phyloP scores from a whole-genome alignment of 2,329 filamentous ascomycete genomes.

The Cercospora berteroae region DNA sequence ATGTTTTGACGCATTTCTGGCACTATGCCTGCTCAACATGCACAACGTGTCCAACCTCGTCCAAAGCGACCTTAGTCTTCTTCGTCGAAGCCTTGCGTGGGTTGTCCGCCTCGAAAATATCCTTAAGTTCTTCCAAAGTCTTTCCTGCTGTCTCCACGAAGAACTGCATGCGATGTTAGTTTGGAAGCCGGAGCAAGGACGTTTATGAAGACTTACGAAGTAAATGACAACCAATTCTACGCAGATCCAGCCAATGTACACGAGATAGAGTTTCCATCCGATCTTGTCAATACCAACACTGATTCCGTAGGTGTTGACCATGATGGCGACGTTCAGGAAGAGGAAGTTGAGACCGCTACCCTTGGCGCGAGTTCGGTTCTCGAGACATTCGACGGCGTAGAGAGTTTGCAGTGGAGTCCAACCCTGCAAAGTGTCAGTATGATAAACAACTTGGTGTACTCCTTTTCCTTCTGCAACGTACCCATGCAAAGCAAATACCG shows the following conservation, averaged over 20 bases:
- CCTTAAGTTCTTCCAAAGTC: conserved; percentile 36
- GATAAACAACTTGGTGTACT: too few relatives aligned
- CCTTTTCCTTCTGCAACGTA: background rate
- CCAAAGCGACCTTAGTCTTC: conserved; percentile 32
- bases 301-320: conserved; percentile 40
- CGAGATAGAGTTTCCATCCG: conserved; percentile 31
- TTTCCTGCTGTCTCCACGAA: conserved; percentile 42
- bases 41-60: conserved; percentile 28
- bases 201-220: conserved; percentile 3
- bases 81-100: conserved; percentile 32
- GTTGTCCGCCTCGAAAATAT: conserved; percentile 29
- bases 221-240: conserved; percentile 35
- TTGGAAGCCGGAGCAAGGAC: background rate
- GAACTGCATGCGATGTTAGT: conserved; percentile 13
- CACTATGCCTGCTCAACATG: conserved; percentile 17
- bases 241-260: conserved; percentile 35
- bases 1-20: background rate
- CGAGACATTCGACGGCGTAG: conserved; percentile 42
- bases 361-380: conserved; percentile 42
- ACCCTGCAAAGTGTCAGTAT: conserved; percentile 21
- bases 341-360: conserved; percentile 38
- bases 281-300: conserved; percentile 29
- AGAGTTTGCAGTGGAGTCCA: conserved; percentile 44
- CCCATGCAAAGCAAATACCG: conserved; percentile 42
- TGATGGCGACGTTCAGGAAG: conserved; percentile 46